A percentile compares a stretch with the other conserved stretches of the same genome.
phyloP scores from a whole-genome alignment of 176 grass and related monocot genomes.

The Saccharum spontaneum region DNA sequence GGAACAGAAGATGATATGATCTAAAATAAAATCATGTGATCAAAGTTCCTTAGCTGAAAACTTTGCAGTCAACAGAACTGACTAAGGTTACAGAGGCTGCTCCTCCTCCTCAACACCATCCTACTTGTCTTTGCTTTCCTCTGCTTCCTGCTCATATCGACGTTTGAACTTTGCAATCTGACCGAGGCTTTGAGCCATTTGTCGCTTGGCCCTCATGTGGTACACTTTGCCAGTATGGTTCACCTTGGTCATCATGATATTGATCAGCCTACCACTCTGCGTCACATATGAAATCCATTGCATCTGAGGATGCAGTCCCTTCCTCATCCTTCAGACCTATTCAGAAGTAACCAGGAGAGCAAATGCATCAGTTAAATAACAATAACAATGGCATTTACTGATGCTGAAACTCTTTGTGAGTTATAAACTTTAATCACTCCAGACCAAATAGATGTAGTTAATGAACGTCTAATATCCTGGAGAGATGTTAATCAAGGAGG shows the following conservation, averaged over 20 bases:
- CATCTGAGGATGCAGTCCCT: slow-evolving; percentile 59
- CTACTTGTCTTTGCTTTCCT: slow-evolving; percentile 21
- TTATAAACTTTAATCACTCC: background rate
- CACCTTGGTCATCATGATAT: slow-evolving; percentile 59
- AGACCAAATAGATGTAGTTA: background rate
- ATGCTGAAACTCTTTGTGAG: background rate
- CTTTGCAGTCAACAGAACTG: background rate
- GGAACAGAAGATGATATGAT: background rate
- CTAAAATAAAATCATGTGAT: background rate
- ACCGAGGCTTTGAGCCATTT: slow-evolving; percentile 60
- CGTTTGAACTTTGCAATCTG: slow-evolving; percentile 36
- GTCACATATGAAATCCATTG: slow-evolving; percentile 70
- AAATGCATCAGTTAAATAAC: background rate
- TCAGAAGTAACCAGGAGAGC: background rate
- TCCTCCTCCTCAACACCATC: background rate
- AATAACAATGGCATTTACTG: background rate
- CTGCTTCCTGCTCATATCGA: slow-evolving; percentile 14
- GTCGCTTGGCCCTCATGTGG: slow-evolving; percentile 60
- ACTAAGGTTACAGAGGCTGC: background rate
- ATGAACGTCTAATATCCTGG: background rate
- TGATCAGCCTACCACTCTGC: slow-evolving; percentile 51
- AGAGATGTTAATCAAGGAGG: background rate
- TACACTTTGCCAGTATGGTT: slow-evolving; percentile 54
- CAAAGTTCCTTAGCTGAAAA: background rate
- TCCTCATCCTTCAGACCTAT: slow-evolving; percentile 41